A percentile compares a stretch with the other conserved stretches of the same genome.
These are phyloP conservation scores for Pythium utonaiense DNA, from an alignment of 352 stramenopile genomes.

Conservation along the genomic window DNA sequence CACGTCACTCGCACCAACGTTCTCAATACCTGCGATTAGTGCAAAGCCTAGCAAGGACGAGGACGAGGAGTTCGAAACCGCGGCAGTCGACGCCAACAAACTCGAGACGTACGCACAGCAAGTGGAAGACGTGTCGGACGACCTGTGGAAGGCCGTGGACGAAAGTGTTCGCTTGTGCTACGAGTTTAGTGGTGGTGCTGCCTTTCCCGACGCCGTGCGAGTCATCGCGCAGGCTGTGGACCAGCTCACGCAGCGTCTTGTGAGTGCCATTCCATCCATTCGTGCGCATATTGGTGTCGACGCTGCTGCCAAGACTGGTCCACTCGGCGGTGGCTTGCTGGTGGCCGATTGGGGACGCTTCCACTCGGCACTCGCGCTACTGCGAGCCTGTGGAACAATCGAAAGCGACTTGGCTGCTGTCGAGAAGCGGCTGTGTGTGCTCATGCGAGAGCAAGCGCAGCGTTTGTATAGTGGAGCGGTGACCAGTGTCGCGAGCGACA, in stretches of 20 bases:
- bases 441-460: slow-evolving; percentile 54
- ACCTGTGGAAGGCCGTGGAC: slow-evolving; percentile 41
- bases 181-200: slow-evolving; percentile 49
- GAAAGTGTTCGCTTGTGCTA: slow-evolving; percentile 54
- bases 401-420: slow-evolving; percentile 45
- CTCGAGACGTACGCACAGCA: slow-evolving; percentile 55
- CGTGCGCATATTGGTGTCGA: slow-evolving; percentile 40
- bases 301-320: not conserved
- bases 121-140: slow-evolving; percentile 50
- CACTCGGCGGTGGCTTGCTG: not conserved
- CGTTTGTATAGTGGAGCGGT: slow-evolving; percentile 14
- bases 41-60: slow-evolving; percentile 9
- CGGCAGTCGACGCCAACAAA: slow-evolving; percentile 22
- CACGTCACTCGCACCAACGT: slow-evolving; percentile 37
- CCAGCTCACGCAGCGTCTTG: slow-evolving; percentile 41
- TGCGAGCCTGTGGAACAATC: slow-evolving; percentile 53
- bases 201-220: slow-evolving; percentile 54
- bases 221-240: slow-evolving; percentile 31
- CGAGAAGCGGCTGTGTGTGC: slow-evolving; percentile 44
- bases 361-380: slow-evolving; percentile 55
- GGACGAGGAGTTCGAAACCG: slow-evolving; percentile 23
- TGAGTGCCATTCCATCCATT: slow-evolving; percentile 38
- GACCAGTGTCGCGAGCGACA: not conserved
- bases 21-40: slow-evolving; percentile 12
- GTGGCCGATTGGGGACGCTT: slow-evolving; percentile 69